Percentiles rank a stretch among this genome's conserved stretches.
Evolutionary conservation across 345 rosid genomes (phyloP).

Genomic region (Geranium rotundifolium): DNA sequence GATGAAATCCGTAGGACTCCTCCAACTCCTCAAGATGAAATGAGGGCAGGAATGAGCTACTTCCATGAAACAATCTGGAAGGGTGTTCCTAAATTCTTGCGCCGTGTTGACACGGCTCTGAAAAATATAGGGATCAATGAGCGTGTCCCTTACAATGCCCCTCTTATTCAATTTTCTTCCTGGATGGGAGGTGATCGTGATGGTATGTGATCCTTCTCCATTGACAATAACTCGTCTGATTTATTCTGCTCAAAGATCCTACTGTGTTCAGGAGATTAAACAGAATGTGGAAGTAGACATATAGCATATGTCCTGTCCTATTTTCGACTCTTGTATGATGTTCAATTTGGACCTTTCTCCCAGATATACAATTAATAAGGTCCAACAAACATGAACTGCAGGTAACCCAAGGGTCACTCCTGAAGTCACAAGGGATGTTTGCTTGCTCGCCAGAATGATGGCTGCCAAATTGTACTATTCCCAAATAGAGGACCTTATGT

Average conservation of each 20-base stretch:
- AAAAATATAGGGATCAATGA: constrained; percentile 75
- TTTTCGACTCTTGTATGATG: neutral
- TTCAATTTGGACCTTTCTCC: too few relatives aligned
- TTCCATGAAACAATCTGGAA: constrained; percentile 91
- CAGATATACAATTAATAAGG: neutral
- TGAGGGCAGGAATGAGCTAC: too few relatives aligned
- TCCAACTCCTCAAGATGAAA: too few relatives aligned
- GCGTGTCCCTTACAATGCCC: constrained; percentile 50
- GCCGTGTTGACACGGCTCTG: constrained; percentile 82
- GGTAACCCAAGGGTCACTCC: constrained; percentile 99
- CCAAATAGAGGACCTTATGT: constrained; percentile 92
- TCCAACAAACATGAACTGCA: constrained; percentile 12
- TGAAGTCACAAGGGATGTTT: constrained; percentile 98
- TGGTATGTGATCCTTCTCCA: too few relatives aligned
- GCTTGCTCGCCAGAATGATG: constrained; percentile 97
- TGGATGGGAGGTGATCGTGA: too few relatives aligned
- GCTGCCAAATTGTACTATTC: constrained; percentile 89
- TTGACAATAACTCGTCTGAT: too few relatives aligned
- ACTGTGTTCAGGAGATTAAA: too few relatives aligned
- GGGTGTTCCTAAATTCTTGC: constrained; percentile 84
- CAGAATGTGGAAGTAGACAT: too few relatives aligned
- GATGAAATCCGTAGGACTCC: too few relatives aligned
- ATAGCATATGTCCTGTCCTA: too few relatives aligned
- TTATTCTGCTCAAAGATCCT: too few relatives aligned
- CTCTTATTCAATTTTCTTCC: too few relatives aligned